phyloP scores from a whole-genome alignment of 805 yeast species.

The Candida nemodendra region DNA sequence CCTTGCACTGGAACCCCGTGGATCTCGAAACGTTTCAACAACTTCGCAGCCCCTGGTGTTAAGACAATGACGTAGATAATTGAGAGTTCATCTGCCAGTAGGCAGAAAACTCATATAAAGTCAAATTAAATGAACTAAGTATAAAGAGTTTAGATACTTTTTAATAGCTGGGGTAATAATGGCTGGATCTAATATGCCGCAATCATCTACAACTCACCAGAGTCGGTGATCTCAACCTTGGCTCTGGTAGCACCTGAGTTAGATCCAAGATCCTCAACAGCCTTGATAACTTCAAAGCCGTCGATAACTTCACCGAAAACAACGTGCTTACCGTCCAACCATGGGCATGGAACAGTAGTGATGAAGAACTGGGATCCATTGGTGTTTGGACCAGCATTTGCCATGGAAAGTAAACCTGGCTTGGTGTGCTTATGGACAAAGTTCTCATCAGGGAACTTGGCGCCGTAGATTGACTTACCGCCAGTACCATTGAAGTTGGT shows the following conservation, averaged over 20 bases:
- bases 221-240: conserved; percentile 53
- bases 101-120: no score
- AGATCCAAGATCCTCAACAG: conserved; percentile 69
- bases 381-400: conserved; percentile 90
- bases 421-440: conserved; percentile 70
- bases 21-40: no score
- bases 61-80: no score
- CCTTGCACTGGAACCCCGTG: no score
- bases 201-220: conserved; percentile 50
- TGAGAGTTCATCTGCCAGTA: no score
- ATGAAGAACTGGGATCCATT: conserved; percentile 90
- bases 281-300: conserved; percentile 73
- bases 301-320: conserved; percentile 75
- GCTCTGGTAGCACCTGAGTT: conserved; percentile 49
- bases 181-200: neutral
- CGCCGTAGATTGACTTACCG: conserved; percentile 84
- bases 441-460: conserved; percentile 59
- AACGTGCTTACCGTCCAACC: conserved; percentile 79
- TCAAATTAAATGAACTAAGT: no score
- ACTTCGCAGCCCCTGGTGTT: no score
- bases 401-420: conserved; percentile 87
- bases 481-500: conserved; percentile 88
- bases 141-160: neutral
- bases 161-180: neutral
- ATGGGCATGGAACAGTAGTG: conserved; percentile 74